Evolutionary conservation across 1,284 basidiomycete species (phyloP), one percentile per base, ranked within the genome.

Genomic region (Cryptococcus sp.): DNA sequence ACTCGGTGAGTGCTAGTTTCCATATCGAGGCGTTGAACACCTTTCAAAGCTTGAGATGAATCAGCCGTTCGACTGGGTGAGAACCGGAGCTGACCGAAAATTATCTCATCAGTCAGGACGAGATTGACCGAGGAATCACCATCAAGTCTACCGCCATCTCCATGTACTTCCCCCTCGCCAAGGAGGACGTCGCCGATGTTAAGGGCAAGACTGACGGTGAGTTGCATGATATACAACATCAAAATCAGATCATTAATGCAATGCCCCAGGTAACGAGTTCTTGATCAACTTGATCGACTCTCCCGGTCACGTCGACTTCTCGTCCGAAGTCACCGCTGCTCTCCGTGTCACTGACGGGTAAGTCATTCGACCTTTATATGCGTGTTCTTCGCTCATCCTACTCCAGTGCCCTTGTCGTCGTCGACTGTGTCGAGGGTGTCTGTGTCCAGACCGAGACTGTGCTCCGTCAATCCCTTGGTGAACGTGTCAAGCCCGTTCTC

Each of bases 131-230:
- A 83, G 96, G 96, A 86, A 99, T 99, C 77, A 99, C 96, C 62
- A 99, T 99, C 84, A 99, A 99, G 84, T 99, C 96, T 50, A 99
- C 96, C 49, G 96, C 95, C 78, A 98, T 99, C 80, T 97, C 96
- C 63, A 99, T 99, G 96, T 98, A 96, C 84, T 99, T 99, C 80
- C 88, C 93, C 83, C 86, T 99, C 76, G 80, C 85, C 78, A 93
- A 96, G 84, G 94, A 97, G 19, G 90, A 95, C 65, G 75, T 95
- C 47, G 72, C 78, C 19, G 84, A 88, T 64, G 88, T 99, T 80
- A 89, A 92, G 81, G 94, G 99, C 84, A 91, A 95, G 83, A 95
- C 91, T 47, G 86, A 88, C 3, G 93, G 93, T 89, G 69, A 60
- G 67, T 58, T 25, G 15, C 13, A 17, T 15, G 27, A 52, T 40